Conservation (phyloP, 2,329 filamentous ascomycete species). For the Xenosphaeropsis pyriputrescens region DNA sequence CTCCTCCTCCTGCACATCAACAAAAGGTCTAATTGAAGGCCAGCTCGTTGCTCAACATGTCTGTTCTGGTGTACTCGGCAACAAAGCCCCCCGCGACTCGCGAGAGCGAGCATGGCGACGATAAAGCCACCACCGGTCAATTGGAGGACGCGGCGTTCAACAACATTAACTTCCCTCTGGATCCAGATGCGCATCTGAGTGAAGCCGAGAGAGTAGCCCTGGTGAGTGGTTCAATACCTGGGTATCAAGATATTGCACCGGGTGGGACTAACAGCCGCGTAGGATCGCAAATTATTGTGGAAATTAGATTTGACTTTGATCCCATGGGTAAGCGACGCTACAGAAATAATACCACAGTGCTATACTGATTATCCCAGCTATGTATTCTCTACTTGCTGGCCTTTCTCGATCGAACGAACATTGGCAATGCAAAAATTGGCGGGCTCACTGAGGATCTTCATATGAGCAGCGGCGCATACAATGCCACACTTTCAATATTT, state of each 20-base stretch:
- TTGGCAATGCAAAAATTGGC: conserved; percentile 53
- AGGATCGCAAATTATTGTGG: conserved; percentile 48
- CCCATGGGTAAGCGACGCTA: conserved; percentile 30
- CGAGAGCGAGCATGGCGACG: conserved; percentile 1
- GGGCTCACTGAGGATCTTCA: conserved; percentile 36
- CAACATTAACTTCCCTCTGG: conserved; percentile 16
- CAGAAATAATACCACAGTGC: neutral
- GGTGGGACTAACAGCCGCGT: conserved; percentile 1
- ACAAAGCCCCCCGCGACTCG: no score
- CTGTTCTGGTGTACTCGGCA: no score
- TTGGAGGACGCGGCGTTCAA: neutral
- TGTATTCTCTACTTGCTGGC: conserved; percentile 63
- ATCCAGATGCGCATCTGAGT: conserved; percentile 50
- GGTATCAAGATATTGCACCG: neutral
- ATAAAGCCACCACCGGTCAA: conserved; percentile 2
- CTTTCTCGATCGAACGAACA: conserved; percentile 66
- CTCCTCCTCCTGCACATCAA: no score
- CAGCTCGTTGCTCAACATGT: no score
- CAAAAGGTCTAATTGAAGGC: no score
- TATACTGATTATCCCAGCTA: conserved; percentile 24
- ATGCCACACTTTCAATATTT: conserved; percentile 65
- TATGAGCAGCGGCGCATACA: conserved; percentile 53
- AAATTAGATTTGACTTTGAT: conserved; percentile 47
- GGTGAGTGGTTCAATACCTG: conserved; percentile 27
- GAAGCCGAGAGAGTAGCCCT: conserved; percentile 45